Base-by-base conservation (phyloP, 2,329 filamentous ascomycete genomes). In the Fusarium tricinctum region DNA sequence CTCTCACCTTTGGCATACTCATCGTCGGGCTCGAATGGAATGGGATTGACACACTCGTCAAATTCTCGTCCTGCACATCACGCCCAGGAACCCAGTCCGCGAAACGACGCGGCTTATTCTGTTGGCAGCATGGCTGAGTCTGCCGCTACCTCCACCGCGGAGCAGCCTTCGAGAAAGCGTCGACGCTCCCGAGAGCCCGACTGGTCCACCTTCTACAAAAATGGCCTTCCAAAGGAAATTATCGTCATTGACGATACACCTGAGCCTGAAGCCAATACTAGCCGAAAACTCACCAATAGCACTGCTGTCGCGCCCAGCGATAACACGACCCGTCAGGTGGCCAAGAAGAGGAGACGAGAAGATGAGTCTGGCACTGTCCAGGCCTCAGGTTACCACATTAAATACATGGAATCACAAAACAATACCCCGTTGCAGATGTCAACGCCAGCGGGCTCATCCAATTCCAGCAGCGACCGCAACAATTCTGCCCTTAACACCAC, bases 221-320 rank as follows among this genome's bases (percentile, higher is more conserved):
- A 95, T 78, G 92, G 92, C 6, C 81, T 94, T 26, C 92, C 92
- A 23, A 91, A 93, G 77, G 92, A 96, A 81, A 89, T 96, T 76
- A 95, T 96, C 75, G 89, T 95, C 73, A 96, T 96, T 74, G 89
- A 91, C 78, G 91, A 94, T 77, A 89, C 88, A 6, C 91, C 91
- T 51, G 85, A 86, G 59, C 84, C 85, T 57, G 84, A 86, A 60
- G 73, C 78, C 47, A 78, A 80, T 54, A 79, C 80, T n/a, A 70
- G 77, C 50, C 78, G 78, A 39, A 83, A 80, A 74, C 76, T 82
- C 28, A 74, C 73, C 53, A 75, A 79, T 58, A 76, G 73, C 61
- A 62, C 76, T 58, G 58, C 74, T 63, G 76, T 77, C 66, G 75
- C 74, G 50, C 68, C 76, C 45, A 72, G 69, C 58, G 70, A 73